Base-by-base conservation (phyloP, 192 early-diverging fungal genomes). In the Backusella westeae region DNA sequence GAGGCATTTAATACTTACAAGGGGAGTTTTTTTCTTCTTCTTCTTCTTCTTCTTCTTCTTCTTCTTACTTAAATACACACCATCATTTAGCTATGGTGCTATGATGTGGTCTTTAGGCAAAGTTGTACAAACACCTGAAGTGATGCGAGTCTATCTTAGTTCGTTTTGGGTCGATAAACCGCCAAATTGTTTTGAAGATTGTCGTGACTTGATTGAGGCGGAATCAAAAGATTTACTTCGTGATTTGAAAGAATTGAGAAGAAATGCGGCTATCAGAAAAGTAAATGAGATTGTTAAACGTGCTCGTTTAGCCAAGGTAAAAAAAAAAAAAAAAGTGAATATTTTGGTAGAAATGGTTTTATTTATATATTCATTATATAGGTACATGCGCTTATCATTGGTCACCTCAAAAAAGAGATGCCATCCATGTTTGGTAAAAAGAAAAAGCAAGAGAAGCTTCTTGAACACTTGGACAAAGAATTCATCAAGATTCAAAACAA, bases 31-130 rank as follows among this genome's bases (percentile, higher is more conserved):
- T 35, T 21, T 34, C 10, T 1, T 23, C 3, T 42, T 6, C 10
- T 1, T 23, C 3, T 42, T 6, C 23, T 23, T 23, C 23, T 23
- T 23, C 23, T 34, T 10, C 41, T 52, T 38, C 26, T 29, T 29
- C 26, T 29, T 29, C 26, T 6, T 23, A 15, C 17, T 15, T 17
- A 19, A 17, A 44, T 44, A 44, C 15, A 44, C 15, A 6, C 21
- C 42, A 29, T 73, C 5, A 32, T 67, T 10, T 34, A 80, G 79
- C 26, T 83, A 96, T 81, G 96, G 96, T 67, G 94, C 95, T 3
- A 84, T 97, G 82, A 97, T 97, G 96, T 97, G 94, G 94, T 93
- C 93, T 23, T 85, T 97, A 10, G 96, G 95, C 21, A 94, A 93
- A 80, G 94, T 96, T 10, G 87, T 97, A 21, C 88, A 92, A 53